Percentiles rank a stretch among this genome's conserved stretches.
These are phyloP conservation scores for Prunella vulgaris DNA, from an alignment of 257 asterid genomes.

Conservation along the genomic window DNA sequence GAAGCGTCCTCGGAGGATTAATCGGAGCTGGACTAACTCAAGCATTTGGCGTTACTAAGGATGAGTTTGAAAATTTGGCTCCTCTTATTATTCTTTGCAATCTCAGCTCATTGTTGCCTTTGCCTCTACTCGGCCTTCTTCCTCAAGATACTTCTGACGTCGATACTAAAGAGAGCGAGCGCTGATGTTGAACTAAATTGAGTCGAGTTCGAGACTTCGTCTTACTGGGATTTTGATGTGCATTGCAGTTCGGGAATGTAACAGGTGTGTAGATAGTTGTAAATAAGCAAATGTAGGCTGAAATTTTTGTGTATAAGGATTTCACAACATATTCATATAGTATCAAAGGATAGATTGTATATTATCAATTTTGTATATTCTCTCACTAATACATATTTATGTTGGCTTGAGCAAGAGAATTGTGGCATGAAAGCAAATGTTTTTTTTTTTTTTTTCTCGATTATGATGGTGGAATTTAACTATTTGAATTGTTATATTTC, in stretches of 20 bases:
- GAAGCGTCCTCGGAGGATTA: conserved; percentile 74
- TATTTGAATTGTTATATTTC: no score
- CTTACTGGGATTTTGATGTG: not conserved
- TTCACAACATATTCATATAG: not conserved
- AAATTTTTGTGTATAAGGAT: not conserved
- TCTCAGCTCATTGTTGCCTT: conserved; percentile 76
- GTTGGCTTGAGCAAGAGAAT: no score
- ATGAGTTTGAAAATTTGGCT: conserved; percentile 58
- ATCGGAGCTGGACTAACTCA: conserved; percentile 85
- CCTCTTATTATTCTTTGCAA: conserved; percentile 66
- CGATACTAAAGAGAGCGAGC: conserved; percentile 35
- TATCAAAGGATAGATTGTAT: not conserved
- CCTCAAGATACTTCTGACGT: conserved; percentile 42
- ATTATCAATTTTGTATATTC: no score
- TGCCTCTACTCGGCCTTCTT: conserved; percentile 80
- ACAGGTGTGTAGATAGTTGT: conserved; percentile 5
- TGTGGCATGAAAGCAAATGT: no score
- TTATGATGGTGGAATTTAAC: no score
- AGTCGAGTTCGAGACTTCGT: conserved; percentile 24
- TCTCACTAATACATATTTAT: no score
- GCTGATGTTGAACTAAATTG: conserved; percentile 52
- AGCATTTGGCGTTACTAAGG: conserved; percentile 73
- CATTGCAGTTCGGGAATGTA: not conserved
- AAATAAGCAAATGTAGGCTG: conserved; percentile 16
- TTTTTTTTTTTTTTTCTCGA: no score